Evolutionary conservation across 441 rosid genomes (phyloP).

Genomic region (Mallotus repandus): DNA sequence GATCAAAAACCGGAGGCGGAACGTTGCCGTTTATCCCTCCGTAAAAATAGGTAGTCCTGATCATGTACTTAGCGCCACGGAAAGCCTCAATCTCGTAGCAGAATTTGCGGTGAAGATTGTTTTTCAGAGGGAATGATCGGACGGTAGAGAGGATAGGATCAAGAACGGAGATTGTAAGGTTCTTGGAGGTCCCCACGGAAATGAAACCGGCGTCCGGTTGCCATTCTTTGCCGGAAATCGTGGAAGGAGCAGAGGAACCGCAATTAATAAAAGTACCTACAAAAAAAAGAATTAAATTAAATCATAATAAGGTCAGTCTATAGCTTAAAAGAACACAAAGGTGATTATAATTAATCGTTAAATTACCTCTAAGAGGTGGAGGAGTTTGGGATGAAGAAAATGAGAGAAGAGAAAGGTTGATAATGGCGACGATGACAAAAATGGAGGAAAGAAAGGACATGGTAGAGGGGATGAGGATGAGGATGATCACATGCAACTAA

Average conservation of each 20-base stretch:
- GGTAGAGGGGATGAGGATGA: no score
- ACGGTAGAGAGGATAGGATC: conserved; percentile 52
- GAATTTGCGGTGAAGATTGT: conserved; percentile 46
- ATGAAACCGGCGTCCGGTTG: conserved; percentile 47
- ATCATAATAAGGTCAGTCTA: no score
- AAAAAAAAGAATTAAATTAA: neutral
- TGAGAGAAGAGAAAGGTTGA: conserved; percentile 27
- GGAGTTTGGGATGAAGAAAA: conserved; percentile 5
- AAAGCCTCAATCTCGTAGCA: conserved; percentile 60
- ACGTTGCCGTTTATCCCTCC: conserved; percentile 65
- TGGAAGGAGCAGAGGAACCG: conserved; percentile 46
- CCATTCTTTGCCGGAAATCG: conserved; percentile 53
- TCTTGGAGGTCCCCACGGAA: conserved; percentile 47
- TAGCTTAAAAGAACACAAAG: no score
- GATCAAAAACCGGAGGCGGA: conserved; percentile 78
- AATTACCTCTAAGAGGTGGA: conserved; percentile 25
- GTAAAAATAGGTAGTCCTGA: conserved; percentile 75
- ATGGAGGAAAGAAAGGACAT: neutral
- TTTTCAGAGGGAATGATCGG: conserved; percentile 64
- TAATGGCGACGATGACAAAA: neutral
- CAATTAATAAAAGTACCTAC: conserved; percentile 68
- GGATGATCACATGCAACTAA: no score
- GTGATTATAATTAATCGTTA: no score
- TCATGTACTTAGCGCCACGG: conserved; percentile 62
- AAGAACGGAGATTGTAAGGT: conserved; percentile 30